A percentile compares a stretch with the other conserved stretches of the same genome.
Evolutionary conservation across 2,329 filamentous ascomycete genomes (phyloP).

Genomic region (Pleurostoma richardsiae): DNA sequence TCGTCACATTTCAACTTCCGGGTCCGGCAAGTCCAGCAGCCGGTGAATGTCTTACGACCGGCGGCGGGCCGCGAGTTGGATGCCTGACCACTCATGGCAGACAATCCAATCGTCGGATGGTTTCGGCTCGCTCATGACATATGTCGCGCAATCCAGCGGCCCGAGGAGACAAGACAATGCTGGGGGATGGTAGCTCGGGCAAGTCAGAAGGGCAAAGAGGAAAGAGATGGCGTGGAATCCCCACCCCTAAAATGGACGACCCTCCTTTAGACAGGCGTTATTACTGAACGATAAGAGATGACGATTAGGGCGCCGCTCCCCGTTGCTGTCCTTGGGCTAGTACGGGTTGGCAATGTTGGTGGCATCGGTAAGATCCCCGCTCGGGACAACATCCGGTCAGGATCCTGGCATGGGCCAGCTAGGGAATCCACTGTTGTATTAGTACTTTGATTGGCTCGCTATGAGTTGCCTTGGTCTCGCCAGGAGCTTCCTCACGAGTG

Average conservation of each 20-base stretch:
- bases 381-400: too few relatives aligned
- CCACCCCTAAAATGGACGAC: background rate
- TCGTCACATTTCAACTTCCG: slow-evolving; percentile 32
- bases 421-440: too few relatives aligned
- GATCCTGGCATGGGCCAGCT: too few relatives aligned
- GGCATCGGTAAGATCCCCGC: too few relatives aligned
- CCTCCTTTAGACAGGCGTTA: too few relatives aligned
- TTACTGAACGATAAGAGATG: too few relatives aligned
- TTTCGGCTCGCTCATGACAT: background rate
- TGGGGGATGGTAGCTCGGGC: background rate
- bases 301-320: too few relatives aligned
- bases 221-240: background rate
- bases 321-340: too few relatives aligned
- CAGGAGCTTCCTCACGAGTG: background rate
- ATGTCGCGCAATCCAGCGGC: background rate
- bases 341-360: too few relatives aligned
- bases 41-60: slow-evolving; percentile 19
- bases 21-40: slow-evolving; percentile 30
- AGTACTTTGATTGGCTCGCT: background rate
- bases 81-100: background rate
- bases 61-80: background rate
- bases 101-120: background rate
- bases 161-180: background rate
- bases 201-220: background rate
- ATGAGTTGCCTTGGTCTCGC: background rate